A percentile compares a stretch with the other conserved stretches of the same genome.
These are phyloP conservation scores for Acacia confusa DNA, from an alignment of 306 rosid genomes.

Conservation along the genomic window DNA sequence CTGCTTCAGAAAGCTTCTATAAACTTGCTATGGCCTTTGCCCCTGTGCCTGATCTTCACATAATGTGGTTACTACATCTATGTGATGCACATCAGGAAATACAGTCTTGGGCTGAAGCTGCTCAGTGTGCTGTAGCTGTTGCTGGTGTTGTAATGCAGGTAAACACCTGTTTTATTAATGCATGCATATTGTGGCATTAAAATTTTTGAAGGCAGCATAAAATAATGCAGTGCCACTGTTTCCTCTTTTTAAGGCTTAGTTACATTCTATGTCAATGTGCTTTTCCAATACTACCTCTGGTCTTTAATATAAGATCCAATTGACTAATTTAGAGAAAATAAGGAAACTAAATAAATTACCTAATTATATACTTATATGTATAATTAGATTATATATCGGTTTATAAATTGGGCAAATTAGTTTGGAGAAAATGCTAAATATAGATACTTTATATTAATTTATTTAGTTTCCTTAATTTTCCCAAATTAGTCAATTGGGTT, in stretches of 20 bases:
- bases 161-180: constrained; percentile 22
- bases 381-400: too few relatives aligned
- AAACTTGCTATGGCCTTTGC: constrained; percentile 98
- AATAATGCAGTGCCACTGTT: not conserved
- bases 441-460: too few relatives aligned
- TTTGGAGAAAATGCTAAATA: too few relatives aligned
- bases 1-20: constrained; percentile 91
- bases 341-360: too few relatives aligned
- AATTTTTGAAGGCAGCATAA: constrained; percentile 7
- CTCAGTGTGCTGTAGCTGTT: constrained; percentile 98
- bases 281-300: not conserved
- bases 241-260: not conserved
- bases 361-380: too few relatives aligned
- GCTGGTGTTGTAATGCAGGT: constrained; percentile 99
- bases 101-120: constrained; percentile 99
- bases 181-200: not conserved
- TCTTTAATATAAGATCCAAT: too few relatives aligned
- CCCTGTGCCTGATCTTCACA: constrained; percentile 99
- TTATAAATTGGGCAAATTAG: too few relatives aligned
- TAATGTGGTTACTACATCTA: constrained; percentile 97
- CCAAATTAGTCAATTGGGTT: too few relatives aligned
- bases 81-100: constrained; percentile 99
- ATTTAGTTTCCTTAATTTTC: too few relatives aligned
- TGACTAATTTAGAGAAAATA: too few relatives aligned
- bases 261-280: not conserved